Base-by-base conservation (phyloP, 1,139 yeast genomes). In the Geotrichum bryndzae region DNA sequence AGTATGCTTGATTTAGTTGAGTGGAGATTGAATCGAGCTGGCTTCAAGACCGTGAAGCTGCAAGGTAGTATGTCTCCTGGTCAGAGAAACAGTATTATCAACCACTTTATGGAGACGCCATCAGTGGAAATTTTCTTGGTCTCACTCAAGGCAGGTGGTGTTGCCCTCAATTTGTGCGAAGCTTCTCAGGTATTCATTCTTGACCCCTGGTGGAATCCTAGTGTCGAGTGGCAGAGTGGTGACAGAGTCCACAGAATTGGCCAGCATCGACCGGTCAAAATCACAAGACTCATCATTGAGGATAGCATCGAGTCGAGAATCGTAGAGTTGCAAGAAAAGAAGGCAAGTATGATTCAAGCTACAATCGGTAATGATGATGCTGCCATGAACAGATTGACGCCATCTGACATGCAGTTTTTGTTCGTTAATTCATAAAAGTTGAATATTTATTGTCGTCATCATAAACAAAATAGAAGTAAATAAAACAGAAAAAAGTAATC, bases 201-300 rank as follows among this genome's bases (percentile, higher is more conserved):
- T 80, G 99, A 94, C 70, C 98, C 98, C 33, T 94, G 99, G 98
- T 94, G 98, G 98, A 94, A 94, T 72, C 98, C 98, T 0, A 88
- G 96, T 69, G 96, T 91, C 3, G 98, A 94, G 74, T 94, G 97
- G 92, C 99, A 94, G 74, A 88, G 96, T 57, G 96, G 96, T 77
- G 99, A 95, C 74, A 85, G 99, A 76, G 97, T 94, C 27, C 99
- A 94, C 76, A 85, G 99, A 77, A 94, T 94, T 66, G 98, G 98
- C 4, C 99, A 94, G 73, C 89, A 84, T 69, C 78, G 99, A 66
- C 99, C 99, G 0, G 96, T 94, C n/a, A 82, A 89, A 66, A 91
- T 94, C 68, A 90, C 96, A 5, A 81, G 97, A 57, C 85, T 94
- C 70, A 90, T 96, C 69, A 91, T 94, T 61, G 97, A 91, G 69